phyloP scores from a whole-genome alignment of 169 alveolate genomes.

The Plasmodium vinckei region DNA sequence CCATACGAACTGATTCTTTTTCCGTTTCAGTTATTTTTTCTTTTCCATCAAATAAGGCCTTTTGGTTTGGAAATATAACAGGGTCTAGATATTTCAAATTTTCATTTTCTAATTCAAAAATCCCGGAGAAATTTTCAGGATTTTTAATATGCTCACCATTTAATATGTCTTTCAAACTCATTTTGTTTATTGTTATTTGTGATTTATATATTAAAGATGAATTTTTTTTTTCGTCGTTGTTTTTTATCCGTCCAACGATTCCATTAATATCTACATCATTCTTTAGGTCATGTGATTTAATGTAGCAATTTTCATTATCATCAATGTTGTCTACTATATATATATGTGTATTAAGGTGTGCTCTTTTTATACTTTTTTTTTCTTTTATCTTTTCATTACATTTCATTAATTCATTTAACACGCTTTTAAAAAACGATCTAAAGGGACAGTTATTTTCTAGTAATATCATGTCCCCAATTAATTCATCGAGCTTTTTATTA shows the following conservation, averaged over 20 bases:
- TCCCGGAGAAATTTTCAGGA: constrained; percentile 12
- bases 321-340: constrained; percentile 30
- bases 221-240: background rate
- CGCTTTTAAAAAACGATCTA: constrained; percentile 19
- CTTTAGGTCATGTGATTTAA: background rate
- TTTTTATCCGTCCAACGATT: background rate
- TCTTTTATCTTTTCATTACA: constrained; percentile 39
- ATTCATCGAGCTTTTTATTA: constrained; percentile 44
- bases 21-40: background rate
- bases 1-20: background rate
- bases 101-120: constrained; percentile 62
- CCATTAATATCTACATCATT: background rate
- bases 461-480: constrained; percentile 60
- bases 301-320: background rate
- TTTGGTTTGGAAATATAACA: background rate
- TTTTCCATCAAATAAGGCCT: background rate
- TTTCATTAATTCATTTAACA: constrained; percentile 39
- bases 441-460: constrained; percentile 36
- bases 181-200: constrained; percentile 34
- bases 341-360: constrained; percentile 3
- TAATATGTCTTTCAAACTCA: constrained; percentile 43
- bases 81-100: constrained; percentile 42
- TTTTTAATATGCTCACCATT: constrained; percentile 36
- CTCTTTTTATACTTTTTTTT: constrained; percentile 24
- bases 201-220: constrained; percentile 27